phyloP scores from a whole-genome alignment of 179 eudicot species.

The Amaranthus tricolor region DNA sequence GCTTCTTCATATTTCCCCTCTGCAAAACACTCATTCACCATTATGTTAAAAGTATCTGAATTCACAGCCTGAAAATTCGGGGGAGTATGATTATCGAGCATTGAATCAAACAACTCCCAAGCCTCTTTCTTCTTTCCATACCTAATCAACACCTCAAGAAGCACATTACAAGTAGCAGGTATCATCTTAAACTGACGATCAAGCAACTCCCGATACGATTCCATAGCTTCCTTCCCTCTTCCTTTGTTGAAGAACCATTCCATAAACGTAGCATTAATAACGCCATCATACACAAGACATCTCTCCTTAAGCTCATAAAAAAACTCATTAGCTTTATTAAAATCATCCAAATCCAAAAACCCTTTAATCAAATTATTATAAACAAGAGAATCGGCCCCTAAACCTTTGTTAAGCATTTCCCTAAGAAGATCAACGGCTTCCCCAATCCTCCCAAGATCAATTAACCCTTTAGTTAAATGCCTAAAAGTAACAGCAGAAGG shows the following conservation, averaged over 20 bases:
- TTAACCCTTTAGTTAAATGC: conserved; percentile 71
- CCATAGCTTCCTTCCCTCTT: conserved; percentile 83
- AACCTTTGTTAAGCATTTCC: conserved; percentile 77
- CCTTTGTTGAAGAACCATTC: conserved; percentile 75
- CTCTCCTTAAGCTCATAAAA: conserved; percentile 82
- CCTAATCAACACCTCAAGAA: conserved; percentile 61
- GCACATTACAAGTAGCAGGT: conserved; percentile 85
- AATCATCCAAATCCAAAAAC: conserved; percentile 59
- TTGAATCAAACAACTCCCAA: conserved; percentile 63
- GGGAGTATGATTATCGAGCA: conserved; percentile 84
- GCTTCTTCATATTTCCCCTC: conserved; percentile 68
- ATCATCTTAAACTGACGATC: conserved; percentile 67
- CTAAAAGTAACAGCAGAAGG: conserved; percentile 76
- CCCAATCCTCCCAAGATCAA: conserved; percentile 55
- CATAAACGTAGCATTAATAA: conserved; percentile 68
- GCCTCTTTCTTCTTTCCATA: conserved; percentile 71
- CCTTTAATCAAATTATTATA: conserved; percentile 77
- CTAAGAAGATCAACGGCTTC: conserved; percentile 64
- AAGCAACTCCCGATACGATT: conserved; percentile 55
- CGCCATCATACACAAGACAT: conserved; percentile 82
- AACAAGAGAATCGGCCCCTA: conserved; percentile 78
- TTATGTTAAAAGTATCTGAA: conserved; percentile 69
- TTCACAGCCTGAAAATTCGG: conserved; percentile 88
- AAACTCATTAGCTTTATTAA: conserved; percentile 69
- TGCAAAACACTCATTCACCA: conserved; percentile 80